Conservation (phyloP, 495 filamentous ascomycete genomes). For the Penicilliopsis zonata region DNA sequence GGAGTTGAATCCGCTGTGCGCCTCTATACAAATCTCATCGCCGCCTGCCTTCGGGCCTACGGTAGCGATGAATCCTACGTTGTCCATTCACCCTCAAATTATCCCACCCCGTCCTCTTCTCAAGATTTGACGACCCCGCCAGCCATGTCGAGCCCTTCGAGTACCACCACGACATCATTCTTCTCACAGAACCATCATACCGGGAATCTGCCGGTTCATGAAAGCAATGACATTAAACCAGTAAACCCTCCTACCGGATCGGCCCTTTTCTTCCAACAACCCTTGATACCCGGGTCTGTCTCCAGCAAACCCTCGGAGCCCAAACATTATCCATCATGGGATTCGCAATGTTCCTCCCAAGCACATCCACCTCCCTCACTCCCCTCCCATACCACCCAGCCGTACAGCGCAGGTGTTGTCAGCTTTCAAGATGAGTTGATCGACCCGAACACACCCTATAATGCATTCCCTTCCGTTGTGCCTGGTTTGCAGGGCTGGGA, state of each 20-base stretch:
- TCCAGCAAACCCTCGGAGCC: slow-evolving; percentile 11
- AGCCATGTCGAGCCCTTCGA: slow-evolving; percentile 37
- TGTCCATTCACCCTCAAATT: slow-evolving; percentile 47
- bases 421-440: slow-evolving; percentile 20
- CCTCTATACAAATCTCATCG: slow-evolving; percentile 68
- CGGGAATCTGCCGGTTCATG: slow-evolving; percentile 16
- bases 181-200: slow-evolving; percentile 22
- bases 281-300: slow-evolving; percentile 12
- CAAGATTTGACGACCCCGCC: slow-evolving; percentile 36
- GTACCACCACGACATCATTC: slow-evolving; percentile 22
- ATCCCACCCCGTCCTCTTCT: slow-evolving; percentile 32
- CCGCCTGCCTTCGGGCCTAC: slow-evolving; percentile 74
- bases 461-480: slow-evolving; percentile 30
- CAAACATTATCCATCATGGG: slow-evolving; percentile 8
- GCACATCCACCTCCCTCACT: slow-evolving; percentile 5
- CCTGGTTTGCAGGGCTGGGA: slow-evolving; percentile 38
- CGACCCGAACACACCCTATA: slow-evolving; percentile 31
- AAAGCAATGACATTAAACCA: slow-evolving; percentile 20
- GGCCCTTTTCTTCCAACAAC: slow-evolving; percentile 11
- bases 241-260: no score
- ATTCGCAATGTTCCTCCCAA: slow-evolving; percentile 5
- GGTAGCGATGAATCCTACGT: slow-evolving; percentile 55
- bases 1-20: slow-evolving; percentile 72
- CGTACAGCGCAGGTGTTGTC: slow-evolving; percentile 9
- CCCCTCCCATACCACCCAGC: slow-evolving; percentile 12